Percentiles rank a stretch among this genome's conserved stretches.
These are phyloP conservation scores for Trichoderma sp. DNA, from an alignment of 2,329 filamentous ascomycete species.

Conservation along the genomic window DNA sequence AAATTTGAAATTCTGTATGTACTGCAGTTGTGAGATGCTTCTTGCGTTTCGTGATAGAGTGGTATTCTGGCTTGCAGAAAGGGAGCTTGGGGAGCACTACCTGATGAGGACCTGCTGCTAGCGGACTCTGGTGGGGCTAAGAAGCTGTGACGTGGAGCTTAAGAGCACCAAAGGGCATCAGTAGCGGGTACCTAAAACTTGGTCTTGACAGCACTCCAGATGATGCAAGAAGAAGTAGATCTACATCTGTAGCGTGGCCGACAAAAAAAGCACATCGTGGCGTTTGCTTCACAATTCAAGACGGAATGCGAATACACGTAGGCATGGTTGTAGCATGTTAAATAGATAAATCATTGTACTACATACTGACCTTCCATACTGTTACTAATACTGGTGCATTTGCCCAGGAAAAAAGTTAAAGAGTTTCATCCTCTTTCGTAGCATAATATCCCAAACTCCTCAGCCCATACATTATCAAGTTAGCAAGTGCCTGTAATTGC, in stretches of 20 bases:
- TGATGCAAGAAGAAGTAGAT: neutral
- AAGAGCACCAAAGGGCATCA: neutral
- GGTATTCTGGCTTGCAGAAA: neutral
- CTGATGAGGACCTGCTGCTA: constrained; percentile 2
- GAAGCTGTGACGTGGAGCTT: constrained; percentile 27
- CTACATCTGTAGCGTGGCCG: neutral
- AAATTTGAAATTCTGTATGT: neutral
- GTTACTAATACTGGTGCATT: constrained; percentile 15
- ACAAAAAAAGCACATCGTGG: neutral
- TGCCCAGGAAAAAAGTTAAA: constrained; percentile 4
- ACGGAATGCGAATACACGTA: neutral
- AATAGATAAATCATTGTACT: constrained; percentile 19
- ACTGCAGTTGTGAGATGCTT: neutral
- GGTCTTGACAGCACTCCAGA: neutral
- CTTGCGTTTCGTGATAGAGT: neutral
- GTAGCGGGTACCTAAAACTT: neutral
- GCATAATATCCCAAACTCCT: constrained; percentile 25
- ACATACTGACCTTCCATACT: constrained; percentile 12
- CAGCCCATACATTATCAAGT: constrained; percentile 26
- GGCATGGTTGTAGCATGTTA: neutral
- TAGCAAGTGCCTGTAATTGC: constrained; percentile 16
- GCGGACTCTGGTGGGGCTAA: constrained; percentile 12
- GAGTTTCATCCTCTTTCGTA: constrained; percentile 16
- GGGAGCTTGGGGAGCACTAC: neutral
- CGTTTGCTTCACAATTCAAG: neutral